Conservation (phyloP, 2,329 filamentous ascomycete genomes). For the Pleoardoris graminearum region DNA sequence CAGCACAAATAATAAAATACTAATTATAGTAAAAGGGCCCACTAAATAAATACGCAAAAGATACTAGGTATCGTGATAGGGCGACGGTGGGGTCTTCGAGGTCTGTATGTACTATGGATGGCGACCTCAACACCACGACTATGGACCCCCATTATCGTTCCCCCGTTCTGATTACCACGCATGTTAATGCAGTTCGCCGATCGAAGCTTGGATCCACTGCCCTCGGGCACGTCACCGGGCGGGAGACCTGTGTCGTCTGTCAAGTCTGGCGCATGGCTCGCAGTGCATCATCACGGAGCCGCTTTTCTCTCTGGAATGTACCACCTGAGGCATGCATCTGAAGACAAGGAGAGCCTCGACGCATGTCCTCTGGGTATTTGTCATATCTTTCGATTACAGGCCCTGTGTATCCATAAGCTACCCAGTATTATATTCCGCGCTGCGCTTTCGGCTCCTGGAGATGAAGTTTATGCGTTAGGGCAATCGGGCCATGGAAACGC, state of each 20-base stretch:
- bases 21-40: too few relatives aligned
- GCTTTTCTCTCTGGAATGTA: not conserved
- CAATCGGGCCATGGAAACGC: not conserved
- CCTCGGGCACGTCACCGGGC: not conserved
- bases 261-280: not conserved
- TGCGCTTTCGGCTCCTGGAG: not conserved
- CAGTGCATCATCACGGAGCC: not conserved
- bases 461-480: conserved; percentile 5
- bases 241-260: not conserved
- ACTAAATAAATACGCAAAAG: too few relatives aligned
- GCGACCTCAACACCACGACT: too few relatives aligned
- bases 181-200: conserved; percentile 7
- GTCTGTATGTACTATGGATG: too few relatives aligned
- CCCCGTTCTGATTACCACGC: conserved; percentile 5
- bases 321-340: not conserved
- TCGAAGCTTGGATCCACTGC: conserved; percentile 8
- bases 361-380: too few relatives aligned
- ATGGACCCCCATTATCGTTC: not conserved
- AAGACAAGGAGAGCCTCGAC: too few relatives aligned
- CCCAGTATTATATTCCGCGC: not conserved
- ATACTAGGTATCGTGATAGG: too few relatives aligned
- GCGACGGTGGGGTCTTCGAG: too few relatives aligned
- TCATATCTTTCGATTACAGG: not conserved
- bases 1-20: too few relatives aligned
- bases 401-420: not conserved